Conservation (phyloP, 306 rosid species). For the Sicyos edulis region DNA sequence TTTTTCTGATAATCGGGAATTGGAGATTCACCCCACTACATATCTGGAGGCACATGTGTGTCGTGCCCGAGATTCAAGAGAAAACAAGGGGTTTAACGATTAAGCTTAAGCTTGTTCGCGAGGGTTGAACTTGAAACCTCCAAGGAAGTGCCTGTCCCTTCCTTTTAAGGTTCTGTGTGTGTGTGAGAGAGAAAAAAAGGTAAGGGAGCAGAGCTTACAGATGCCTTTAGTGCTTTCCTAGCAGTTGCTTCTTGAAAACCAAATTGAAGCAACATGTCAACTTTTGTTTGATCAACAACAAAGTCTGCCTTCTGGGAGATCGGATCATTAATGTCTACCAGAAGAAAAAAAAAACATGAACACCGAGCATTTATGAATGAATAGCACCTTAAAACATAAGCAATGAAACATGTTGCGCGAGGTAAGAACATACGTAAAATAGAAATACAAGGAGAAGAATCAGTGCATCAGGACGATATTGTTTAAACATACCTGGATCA, state of each 20-base stretch:
- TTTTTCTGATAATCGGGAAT: no score
- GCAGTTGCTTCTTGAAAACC: constrained; percentile 88
- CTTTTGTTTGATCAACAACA: constrained; percentile 64
- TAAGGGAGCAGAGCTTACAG: constrained; percentile 39
- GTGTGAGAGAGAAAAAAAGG: no score
- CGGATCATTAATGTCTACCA: constrained; percentile 62
- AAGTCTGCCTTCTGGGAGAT: constrained; percentile 45
- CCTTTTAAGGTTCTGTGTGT: background rate
- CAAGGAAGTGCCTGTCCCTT: no score
- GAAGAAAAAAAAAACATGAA: background rate
- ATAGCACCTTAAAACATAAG: constrained; percentile 20
- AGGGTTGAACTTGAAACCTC: no score
- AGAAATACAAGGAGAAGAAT: background rate
- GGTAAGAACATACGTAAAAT: no score
- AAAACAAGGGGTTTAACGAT: no score
- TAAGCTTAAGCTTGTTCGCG: no score
- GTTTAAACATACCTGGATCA: constrained; percentile 83
- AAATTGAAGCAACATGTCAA: constrained; percentile 76
- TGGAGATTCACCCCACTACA: no score
- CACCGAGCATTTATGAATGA: background rate
- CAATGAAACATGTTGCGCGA: no score
- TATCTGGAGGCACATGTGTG: no score
- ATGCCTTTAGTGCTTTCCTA: constrained; percentile 70
- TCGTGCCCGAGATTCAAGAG: no score
- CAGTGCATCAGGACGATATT: constrained; percentile 1